Evolutionary conservation across 2,329 filamentous ascomycete species (phyloP).

Genomic region (Diaporthe vexans): DNA sequence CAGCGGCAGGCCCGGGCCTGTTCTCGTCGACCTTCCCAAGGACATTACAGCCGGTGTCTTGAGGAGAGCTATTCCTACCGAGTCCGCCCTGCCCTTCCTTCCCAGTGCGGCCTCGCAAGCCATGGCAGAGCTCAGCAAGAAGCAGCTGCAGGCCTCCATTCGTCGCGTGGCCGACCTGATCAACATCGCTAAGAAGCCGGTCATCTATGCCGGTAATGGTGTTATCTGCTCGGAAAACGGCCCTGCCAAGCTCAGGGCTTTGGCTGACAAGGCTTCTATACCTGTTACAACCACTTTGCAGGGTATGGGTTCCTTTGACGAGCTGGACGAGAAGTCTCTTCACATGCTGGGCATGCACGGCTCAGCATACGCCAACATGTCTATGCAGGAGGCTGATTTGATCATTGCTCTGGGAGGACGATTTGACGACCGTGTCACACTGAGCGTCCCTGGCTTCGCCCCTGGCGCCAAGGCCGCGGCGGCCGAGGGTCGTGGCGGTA

Average conservation of each 20-base stretch:
- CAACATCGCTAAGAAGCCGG: constrained; percentile 91
- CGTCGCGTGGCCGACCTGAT: constrained; percentile 83
- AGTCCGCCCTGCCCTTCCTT: constrained; percentile 80
- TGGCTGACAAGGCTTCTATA: constrained; percentile 91
- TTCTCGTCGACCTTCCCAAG: constrained; percentile 95
- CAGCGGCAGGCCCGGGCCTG: constrained; percentile 91
- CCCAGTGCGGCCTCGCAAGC: constrained; percentile 89
- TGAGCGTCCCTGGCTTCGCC: constrained; percentile 86
- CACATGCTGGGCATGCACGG: constrained; percentile 99
- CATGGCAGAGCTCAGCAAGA: constrained; percentile 79
- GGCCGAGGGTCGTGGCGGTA: constrained; percentile 87
- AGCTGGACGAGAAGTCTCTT: constrained; percentile 92
- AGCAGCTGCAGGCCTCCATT: constrained; percentile 81
- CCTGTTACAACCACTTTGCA: constrained; percentile 97
- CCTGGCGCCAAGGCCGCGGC: constrained; percentile 89
- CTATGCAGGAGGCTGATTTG: constrained; percentile 96
- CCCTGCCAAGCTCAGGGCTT: constrained; percentile 82
- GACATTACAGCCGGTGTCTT: constrained; percentile 92
- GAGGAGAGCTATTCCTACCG: constrained; percentile 84
- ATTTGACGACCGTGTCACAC: constrained; percentile 96
- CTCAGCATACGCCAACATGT: constrained; percentile 96
- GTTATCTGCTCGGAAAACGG: constrained; percentile 85
- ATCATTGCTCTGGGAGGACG: constrained; percentile 94
- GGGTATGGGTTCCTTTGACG: constrained; percentile 91
- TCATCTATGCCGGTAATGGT: constrained; percentile 96